Evolutionary conservation across 2,329 filamentous ascomycete species (phyloP).

Genomic region (Cytospora leucostoma): DNA sequence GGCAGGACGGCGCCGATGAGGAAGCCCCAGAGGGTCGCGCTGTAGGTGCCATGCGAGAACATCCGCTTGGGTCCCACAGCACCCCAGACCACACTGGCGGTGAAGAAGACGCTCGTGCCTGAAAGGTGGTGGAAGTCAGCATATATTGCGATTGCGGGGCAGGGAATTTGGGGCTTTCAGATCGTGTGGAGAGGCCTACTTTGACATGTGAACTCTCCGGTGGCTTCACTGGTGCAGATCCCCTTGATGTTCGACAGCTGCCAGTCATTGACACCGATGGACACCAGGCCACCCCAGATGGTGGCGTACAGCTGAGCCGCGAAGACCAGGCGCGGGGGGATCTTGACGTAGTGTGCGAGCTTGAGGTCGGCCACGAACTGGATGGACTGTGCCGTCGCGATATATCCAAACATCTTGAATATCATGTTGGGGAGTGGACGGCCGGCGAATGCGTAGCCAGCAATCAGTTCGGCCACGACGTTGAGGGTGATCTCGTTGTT

Average conservation of each 20-base stretch:
- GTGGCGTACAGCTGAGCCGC: constrained; percentile 60
- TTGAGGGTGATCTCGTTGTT: constrained; percentile 45
- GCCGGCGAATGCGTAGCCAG: constrained; percentile 45
- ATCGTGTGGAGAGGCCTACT: background rate
- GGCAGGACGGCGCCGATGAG: constrained; percentile 49
- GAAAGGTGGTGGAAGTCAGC: background rate
- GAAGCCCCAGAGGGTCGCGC: constrained; percentile 50
- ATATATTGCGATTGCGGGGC: background rate
- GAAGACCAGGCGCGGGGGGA: constrained; percentile 62
- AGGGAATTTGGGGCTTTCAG: background rate
- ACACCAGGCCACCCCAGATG: constrained; percentile 53
- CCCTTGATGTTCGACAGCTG: constrained; percentile 51
- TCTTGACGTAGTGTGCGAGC: constrained; percentile 54
- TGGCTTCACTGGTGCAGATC: constrained; percentile 41
- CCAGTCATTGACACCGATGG: constrained; percentile 49
- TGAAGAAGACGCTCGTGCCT: constrained; percentile 58
- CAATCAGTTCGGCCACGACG: constrained; percentile 51
- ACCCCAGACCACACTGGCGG: constrained; percentile 57
- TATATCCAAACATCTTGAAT: constrained; percentile 44
- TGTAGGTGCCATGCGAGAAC: constrained; percentile 51
- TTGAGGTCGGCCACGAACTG: constrained; percentile 45
- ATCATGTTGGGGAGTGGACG: constrained; percentile 50
- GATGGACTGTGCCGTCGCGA: constrained; percentile 51
- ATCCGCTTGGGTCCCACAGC: constrained; percentile 54
- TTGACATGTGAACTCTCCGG: constrained; percentile 46